Evolutionary conservation across 257 asterid species (phyloP), one percentile per base, ranked within the genome.

Genomic region (Solanum corneliomulleri): DNA sequence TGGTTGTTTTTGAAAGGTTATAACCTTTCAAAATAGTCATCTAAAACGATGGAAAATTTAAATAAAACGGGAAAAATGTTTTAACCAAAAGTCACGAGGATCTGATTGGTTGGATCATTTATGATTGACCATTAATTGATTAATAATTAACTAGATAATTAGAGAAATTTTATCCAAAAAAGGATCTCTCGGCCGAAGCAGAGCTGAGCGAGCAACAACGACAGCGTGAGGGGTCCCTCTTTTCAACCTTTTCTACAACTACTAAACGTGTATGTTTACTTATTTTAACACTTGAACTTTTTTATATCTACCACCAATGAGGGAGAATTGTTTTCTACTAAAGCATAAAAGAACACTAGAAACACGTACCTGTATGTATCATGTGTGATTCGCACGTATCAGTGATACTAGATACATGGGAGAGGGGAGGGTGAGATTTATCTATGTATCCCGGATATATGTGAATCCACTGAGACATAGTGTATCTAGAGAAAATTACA

Each of bases 31-130:
- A 23, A 18, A 52, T 0, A 52, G 10, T 52, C 1, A 52, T 52
- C 1, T 52, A 1, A 52, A 52, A 52, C 0, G 0, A 0, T 18
- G 11, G 0, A 23, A 52, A 52, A 52, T 18, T 52, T 52, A 52
- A 52, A 18, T 52, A 18, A 52, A 52, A 1, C 2, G 4, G n/a
- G 0, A 52, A 52, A 52, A 2, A 52, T 1, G 0, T 16, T 52
- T 52, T 52, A 52, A 52, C 62, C n/a, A 52, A 52, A 23, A 0
- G 62, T 52, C 62, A 2, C 10, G 10, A 52, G 1, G n/a, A 52
- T 52, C 1, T 3, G 2, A 52, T 52, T 52, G 62, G 1, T 52
- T 52, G n/a, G 62, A 0, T 52, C 4, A 2, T 18, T 52, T 52
- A 23, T 10, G 0, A 1, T 52, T 52, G 62, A 18, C 62, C 11